Base-by-base conservation (phyloP, 192 early-diverging fungal species). In the Backusella macrospora region DNA sequence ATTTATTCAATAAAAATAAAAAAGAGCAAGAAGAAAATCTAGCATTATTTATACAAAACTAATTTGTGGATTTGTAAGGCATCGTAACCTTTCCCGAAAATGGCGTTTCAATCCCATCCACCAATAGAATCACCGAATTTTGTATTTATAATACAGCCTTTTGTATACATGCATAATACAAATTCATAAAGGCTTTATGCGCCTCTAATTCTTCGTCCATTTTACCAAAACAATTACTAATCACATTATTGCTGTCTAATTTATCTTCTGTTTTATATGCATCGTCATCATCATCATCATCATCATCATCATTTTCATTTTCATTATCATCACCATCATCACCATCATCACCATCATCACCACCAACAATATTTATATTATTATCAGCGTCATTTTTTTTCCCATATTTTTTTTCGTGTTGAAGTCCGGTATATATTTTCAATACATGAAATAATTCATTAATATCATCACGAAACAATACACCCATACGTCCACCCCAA, bases 401-500 rank as follows among this genome's bases (percentile, higher is more conserved):
- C 0, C 21, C 6, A 66, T 16, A 23, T 4, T 42, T 18, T 42
- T 26, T 39, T 43, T 64, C 37, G 3, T n/a, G 12, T 2, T 9
- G 18, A 12, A 40, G 18, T 9, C 29, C n/a, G 39, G 21, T 42
- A 46, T n/a, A 42, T 12, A 40, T 21, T 46, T 63, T 55, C 9
- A 70, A 62, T 12, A 70, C 45, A 46, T 76, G 42, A 43, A 71
- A 62, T 7, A 76, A 23, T 34, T 52, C 49, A 29, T 71, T 52
- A 9, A 78, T 46, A 55, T 78, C 76, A 34, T 78, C 76, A 13
- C 71, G 45, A 49, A 72, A 78, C 45, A 72, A 62, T 2, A 78
- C 76, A 29, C 76, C 76, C 12, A 78, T 26, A 10, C 71, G 62
- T 40, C 76, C 76, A 23, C 76, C 76, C 76, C 76, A 78, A 23